These are phyloP conservation scores for Hypoxylon lienhwacheense DNA, from an alignment of 495 filamentous ascomycete species.

Conservation along the genomic window DNA sequence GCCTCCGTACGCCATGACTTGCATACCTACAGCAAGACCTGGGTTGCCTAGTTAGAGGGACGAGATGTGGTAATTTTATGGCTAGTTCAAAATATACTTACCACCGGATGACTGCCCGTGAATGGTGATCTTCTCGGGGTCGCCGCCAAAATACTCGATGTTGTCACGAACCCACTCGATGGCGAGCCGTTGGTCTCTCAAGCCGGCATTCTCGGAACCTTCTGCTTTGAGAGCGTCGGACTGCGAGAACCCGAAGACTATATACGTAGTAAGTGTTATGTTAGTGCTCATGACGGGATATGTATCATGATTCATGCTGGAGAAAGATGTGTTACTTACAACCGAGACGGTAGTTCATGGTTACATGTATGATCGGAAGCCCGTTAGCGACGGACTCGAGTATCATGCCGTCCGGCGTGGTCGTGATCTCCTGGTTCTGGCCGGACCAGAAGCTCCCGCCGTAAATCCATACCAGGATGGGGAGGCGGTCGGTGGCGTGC, in stretches of 20 bases:
- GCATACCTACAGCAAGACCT: conserved; percentile 45
- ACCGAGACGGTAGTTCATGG: conserved; percentile 51
- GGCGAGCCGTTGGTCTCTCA: conserved; percentile 59
- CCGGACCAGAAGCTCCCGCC: conserved; percentile 45
- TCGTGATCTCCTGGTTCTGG: conserved; percentile 42
- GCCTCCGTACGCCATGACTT: conserved; percentile 46
- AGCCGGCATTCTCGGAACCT: conserved; percentile 51
- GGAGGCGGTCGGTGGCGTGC: conserved; percentile 38
- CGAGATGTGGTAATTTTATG: not conserved
- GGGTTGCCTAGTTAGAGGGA: not conserved
- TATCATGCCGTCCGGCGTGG: conserved; percentile 48
- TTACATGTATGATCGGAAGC: conserved; percentile 47
- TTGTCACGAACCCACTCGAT: conserved; percentile 61
- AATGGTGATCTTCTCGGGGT: conserved; percentile 55
- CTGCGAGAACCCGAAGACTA: conserved; percentile 37
- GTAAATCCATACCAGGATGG: conserved; percentile 53
- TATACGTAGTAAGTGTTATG: not conserved
- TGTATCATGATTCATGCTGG: not conserved
- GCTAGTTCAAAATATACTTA: not conserved
- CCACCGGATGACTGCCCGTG: conserved; percentile 60
- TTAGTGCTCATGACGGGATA: conserved; percentile 1
- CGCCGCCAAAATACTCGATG: conserved; percentile 61
- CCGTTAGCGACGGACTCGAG: conserved; percentile 46
- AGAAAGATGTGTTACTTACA: conserved; percentile 12
- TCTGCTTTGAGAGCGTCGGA: conserved; percentile 35